phyloP scores from a whole-genome alignment of 768 basidiomycete species.

The Tricholoma sp. region DNA sequence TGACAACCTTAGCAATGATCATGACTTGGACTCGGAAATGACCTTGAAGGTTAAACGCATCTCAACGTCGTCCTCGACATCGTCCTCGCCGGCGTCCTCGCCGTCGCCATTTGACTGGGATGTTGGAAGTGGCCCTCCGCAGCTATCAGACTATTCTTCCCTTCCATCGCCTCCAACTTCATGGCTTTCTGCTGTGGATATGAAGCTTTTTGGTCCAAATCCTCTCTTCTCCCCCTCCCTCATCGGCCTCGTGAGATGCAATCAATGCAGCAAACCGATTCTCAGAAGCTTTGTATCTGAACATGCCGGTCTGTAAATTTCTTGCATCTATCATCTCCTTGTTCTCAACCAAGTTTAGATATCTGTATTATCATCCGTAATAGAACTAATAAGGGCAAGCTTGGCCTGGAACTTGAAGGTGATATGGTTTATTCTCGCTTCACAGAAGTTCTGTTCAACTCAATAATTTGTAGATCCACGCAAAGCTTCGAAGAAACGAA shows the following conservation, averaged over 20 bases:
- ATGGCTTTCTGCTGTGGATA: slow-evolving; percentile 82
- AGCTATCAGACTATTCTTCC: slow-evolving; percentile 32
- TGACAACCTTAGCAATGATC: too few relatives aligned
- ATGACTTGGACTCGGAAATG: slow-evolving; percentile 21
- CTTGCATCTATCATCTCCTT: not conserved
- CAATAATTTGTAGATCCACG: slow-evolving; percentile 24
- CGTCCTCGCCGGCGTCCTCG: slow-evolving; percentile 14
- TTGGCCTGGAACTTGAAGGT: slow-evolving; percentile 40
- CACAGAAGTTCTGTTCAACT: slow-evolving; percentile 7
- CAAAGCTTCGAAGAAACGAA: slow-evolving; percentile 71
- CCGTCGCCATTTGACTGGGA: slow-evolving; percentile 66
- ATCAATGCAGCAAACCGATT: slow-evolving; percentile 77
- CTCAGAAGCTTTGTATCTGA: slow-evolving; percentile 70
- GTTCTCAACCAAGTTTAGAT: slow-evolving; percentile 29
- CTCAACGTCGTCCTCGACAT: slow-evolving; percentile 16
- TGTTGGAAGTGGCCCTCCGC: slow-evolving; percentile 32
- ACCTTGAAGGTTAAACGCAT: slow-evolving; percentile 41
- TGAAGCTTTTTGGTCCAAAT: slow-evolving; percentile 80
- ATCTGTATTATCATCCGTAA: slow-evolving; percentile 59
- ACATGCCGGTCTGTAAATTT: slow-evolving; percentile 54
- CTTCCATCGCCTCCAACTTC: slow-evolving; percentile 72
- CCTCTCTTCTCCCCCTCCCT: slow-evolving; percentile 60
- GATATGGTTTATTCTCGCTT: slow-evolving; percentile 2
- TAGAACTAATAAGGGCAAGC: slow-evolving; percentile 55
- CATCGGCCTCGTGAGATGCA: slow-evolving; percentile 69